These are phyloP conservation scores for Gastrodia elata DNA, from an alignment of 106 monocot species.

Conservation along the genomic window DNA sequence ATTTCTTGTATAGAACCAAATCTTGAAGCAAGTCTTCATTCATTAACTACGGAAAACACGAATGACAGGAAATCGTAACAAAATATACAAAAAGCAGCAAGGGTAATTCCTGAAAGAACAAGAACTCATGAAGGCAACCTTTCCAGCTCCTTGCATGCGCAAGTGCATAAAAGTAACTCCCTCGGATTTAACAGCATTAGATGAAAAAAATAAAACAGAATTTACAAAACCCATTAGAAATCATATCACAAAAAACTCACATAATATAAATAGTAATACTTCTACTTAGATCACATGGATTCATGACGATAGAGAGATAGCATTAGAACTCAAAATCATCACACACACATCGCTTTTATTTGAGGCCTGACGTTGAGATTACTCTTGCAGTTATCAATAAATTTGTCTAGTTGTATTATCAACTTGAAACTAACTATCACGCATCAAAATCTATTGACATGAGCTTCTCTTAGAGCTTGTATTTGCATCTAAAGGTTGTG, in stretches of 20 bases:
- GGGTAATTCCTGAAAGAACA: neutral
- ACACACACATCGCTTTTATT: neutral
- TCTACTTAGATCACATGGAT: neutral
- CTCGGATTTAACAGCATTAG: neutral
- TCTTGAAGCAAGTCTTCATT: conserved; percentile 98
- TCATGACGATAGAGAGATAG: neutral
- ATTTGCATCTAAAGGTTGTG: neutral
- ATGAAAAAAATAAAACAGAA: neutral
- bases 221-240: neutral
- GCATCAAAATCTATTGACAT: neutral
- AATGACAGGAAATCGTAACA: neutral
- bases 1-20: conserved; percentile 88
- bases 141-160: neutral
- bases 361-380: neutral
- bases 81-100: neutral
- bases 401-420: neutral
- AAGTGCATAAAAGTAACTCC: neutral
- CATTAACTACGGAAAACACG: conserved; percentile 52
- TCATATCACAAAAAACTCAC: neutral
- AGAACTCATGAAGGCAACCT: neutral
- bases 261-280: neutral
- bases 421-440: neutral
- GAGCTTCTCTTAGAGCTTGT: neutral
- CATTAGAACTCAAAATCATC: neutral
- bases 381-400: neutral